A percentile compares a stretch with the other conserved stretches of the same genome.
Conservation (phyloP, 768 basidiomycete species). For the Boletus barrowsii region DNA sequence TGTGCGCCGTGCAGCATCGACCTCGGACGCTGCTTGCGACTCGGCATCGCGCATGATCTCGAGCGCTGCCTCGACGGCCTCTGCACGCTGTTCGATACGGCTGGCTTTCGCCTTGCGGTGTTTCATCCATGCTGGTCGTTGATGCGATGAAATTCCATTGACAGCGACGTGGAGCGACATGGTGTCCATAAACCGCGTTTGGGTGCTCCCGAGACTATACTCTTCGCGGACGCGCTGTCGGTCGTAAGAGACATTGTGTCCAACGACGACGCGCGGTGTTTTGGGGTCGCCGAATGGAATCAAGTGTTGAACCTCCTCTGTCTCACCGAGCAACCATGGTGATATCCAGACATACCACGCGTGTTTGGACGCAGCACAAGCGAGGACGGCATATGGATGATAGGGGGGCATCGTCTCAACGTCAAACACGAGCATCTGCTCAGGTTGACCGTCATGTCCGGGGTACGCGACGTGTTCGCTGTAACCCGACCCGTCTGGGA, state of each 20-base stretch:
- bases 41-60: conserved; percentile 46
- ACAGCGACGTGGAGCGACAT: conserved; percentile 94
- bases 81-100: conserved; percentile 52
- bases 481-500: conserved; percentile 73
- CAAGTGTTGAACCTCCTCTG: conserved; percentile 58
- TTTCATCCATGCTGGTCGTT: conserved; percentile 90
- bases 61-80: conserved; percentile 61
- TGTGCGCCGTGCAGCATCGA: conserved; percentile 34
- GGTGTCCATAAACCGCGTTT: conserved; percentile 87
- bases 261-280: conserved; percentile 67
- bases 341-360: conserved; percentile 98
- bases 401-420: conserved; percentile 89
- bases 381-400: conserved; percentile 82
- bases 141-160: conserved; percentile 91
- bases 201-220: conserved; percentile 63
- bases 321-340: conserved; percentile 78
- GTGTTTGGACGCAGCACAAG: conserved; percentile 76
- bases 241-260: conserved; percentile 96
- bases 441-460: conserved; percentile 57
- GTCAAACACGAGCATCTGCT: conserved; percentile 83
- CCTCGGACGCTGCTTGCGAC: conserved; percentile 36
- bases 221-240: conserved; percentile 80
- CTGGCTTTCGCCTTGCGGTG: conserved; percentile 69
- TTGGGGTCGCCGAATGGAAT: conserved; percentile 65
- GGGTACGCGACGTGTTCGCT: conserved; percentile 70